Percentiles rank a stretch among this genome's conserved stretches.
phyloP scores from a whole-genome alignment of 345 rosid genomes.

The Balakata baccata region DNA sequence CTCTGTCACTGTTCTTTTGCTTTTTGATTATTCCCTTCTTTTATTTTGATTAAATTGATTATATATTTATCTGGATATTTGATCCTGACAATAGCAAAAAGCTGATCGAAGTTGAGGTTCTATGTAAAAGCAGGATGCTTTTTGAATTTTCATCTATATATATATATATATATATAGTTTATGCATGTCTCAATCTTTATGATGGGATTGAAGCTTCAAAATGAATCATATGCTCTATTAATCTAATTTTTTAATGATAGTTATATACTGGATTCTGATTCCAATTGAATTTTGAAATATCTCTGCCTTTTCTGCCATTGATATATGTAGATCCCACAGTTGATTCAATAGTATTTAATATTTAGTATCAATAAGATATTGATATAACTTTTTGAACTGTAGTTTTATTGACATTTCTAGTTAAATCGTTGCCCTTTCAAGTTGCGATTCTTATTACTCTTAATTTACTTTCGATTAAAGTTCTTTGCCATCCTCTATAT shows the following conservation, averaged over 20 bases:
- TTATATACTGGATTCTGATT: constrained; percentile 19
- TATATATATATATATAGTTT: neutral
- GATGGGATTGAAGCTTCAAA: neutral
- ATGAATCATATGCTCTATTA: neutral
- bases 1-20: constrained; percentile 12
- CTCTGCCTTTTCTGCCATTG: neutral
- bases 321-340: neutral
- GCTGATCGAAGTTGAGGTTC: constrained; percentile 3
- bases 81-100: constrained; percentile 18
- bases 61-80: constrained; percentile 6
- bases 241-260: neutral
- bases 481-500: neutral
- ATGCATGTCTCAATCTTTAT: constrained; percentile 16
- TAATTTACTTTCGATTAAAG: neutral
- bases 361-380: neutral
- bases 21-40: neutral
- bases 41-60: neutral
- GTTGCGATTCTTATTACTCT: too few relatives aligned
- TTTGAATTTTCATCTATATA: neutral
- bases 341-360: neutral
- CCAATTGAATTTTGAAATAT: constrained; percentile 12
- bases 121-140: neutral
- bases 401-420: neutral
- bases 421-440: neutral
- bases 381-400: neutral